Percentiles rank a stretch among this genome's conserved stretches.
Evolutionary conservation across 352 stramenopile species (phyloP).

Genomic region (Thalassiosira livingstoniorum): DNA sequence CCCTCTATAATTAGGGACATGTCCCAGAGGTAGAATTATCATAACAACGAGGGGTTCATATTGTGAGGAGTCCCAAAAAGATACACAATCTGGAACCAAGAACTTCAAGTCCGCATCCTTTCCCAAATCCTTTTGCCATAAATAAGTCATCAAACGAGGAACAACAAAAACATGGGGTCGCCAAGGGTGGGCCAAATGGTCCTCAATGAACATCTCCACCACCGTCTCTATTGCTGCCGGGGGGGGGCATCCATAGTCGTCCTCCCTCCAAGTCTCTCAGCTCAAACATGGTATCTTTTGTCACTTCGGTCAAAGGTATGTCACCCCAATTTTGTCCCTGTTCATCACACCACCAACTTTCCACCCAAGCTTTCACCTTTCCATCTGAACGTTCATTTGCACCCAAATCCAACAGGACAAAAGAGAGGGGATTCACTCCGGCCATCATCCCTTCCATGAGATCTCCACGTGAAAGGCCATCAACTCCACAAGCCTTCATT

Average conservation of each 20-base stretch:
- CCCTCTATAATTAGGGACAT: conserved; percentile 31
- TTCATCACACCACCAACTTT: neutral
- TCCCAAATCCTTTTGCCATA: conserved; percentile 36
- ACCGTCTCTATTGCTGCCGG: conserved; percentile 29
- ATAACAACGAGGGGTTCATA: conserved; percentile 50
- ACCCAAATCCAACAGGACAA: conserved; percentile 30
- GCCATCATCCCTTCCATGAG: conserved; percentile 35
- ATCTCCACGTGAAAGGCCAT: conserved; percentile 49
- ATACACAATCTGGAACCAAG: neutral
- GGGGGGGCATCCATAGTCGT: conserved; percentile 35
- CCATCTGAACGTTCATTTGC: conserved; percentile 6
- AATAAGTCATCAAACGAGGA: conserved; percentile 45
- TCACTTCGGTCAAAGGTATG: neutral
- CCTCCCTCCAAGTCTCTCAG: conserved; percentile 8
- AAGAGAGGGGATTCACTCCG: conserved; percentile 18
- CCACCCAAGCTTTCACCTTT: conserved; percentile 10
- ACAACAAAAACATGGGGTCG: conserved; percentile 43
- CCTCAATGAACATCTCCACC: conserved; percentile 37
- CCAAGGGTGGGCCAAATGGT: conserved; percentile 23
- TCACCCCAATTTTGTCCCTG: neutral
- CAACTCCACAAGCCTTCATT: conserved; percentile 47
- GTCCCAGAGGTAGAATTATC: conserved; percentile 32
- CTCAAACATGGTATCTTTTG: conserved; percentile 43
- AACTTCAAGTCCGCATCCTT: conserved; percentile 44
- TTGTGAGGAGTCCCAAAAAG: conserved; percentile 8